Percentiles rank a stretch among this genome's conserved stretches.
These are phyloP conservation scores for Schwanniomyces pseudopolymorphus DNA, from an alignment of 805 yeast species.

Conservation along the genomic window DNA sequence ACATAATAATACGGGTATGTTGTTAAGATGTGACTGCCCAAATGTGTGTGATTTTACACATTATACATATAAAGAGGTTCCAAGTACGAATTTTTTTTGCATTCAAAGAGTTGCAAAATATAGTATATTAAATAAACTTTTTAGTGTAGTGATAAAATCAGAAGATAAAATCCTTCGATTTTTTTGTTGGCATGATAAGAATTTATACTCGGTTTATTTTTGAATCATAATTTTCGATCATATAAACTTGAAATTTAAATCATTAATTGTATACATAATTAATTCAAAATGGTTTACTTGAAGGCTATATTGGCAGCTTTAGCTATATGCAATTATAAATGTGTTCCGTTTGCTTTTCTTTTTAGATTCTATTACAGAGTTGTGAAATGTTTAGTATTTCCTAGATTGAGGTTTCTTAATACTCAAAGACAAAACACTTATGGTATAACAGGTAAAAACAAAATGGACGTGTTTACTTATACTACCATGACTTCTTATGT, in stretches of 20 bases:
- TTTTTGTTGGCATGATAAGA: neutral
- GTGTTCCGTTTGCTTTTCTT: conserved; percentile 66
- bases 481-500: conserved; percentile 51
- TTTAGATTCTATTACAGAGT: conserved; percentile 58
- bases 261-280: too few relatives aligned
- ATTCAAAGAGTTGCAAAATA: too few relatives aligned
- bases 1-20: too few relatives aligned
- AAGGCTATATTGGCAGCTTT: conserved; percentile 12
- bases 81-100: too few relatives aligned
- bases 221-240: too few relatives aligned
- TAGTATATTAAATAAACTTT: too few relatives aligned
- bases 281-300: neutral
- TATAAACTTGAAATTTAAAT: too few relatives aligned
- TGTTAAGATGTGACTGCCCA: too few relatives aligned
- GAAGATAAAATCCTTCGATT: too few relatives aligned
- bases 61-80: too few relatives aligned
- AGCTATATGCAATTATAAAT: conserved; percentile 52
- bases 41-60: too few relatives aligned
- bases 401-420: conserved; percentile 20
- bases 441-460: conserved; percentile 25
- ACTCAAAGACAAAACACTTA: conserved; percentile 29
- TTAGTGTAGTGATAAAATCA: too few relatives aligned
- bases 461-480: conserved; percentile 43
- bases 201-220: neutral
- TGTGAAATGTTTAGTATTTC: conserved; percentile 39